These are phyloP conservation scores for Botrytis medusae DNA, from an alignment of 2,329 filamentous ascomycete genomes.

Conservation along the genomic window DNA sequence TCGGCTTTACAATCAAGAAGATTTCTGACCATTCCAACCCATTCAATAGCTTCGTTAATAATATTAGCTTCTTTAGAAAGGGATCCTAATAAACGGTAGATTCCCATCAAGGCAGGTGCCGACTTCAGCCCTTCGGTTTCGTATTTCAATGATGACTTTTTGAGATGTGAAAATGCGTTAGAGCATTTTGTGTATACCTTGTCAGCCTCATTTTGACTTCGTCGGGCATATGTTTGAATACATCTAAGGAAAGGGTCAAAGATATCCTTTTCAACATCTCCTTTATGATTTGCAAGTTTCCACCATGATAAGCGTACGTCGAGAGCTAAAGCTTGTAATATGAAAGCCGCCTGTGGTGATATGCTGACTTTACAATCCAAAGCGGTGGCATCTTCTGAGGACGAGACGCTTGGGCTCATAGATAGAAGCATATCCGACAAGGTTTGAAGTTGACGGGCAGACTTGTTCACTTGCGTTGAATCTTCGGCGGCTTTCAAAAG, in stretches of 20 bases:
- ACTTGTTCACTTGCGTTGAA: constrained; percentile 54
- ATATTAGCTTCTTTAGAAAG: constrained; percentile 49
- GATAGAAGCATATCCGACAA: constrained; percentile 65
- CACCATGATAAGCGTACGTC: constrained; percentile 64
- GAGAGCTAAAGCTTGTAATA: constrained; percentile 64
- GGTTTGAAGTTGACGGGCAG: constrained; percentile 64
- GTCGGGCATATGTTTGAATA: constrained; percentile 58
- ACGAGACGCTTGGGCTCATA: constrained; percentile 65
- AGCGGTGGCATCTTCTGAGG: constrained; percentile 58
- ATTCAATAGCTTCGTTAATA: constrained; percentile 53
- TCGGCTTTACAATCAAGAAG: constrained; percentile 28
- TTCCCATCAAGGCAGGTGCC: constrained; percentile 30
- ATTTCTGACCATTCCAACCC: constrained; percentile 49
- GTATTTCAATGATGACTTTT: constrained; percentile 28
- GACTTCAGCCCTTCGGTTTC: constrained; percentile 26
- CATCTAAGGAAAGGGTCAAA: constrained; percentile 65
- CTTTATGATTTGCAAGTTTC: constrained; percentile 59
- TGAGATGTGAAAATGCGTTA: constrained; percentile 29
- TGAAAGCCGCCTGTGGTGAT: constrained; percentile 57
- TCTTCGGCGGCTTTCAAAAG: constrained; percentile 47
- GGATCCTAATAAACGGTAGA: constrained; percentile 53
- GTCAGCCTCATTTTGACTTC: constrained; percentile 39
- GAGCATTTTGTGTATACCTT: constrained; percentile 32
- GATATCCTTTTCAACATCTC: constrained; percentile 62
- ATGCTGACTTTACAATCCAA: constrained; percentile 55